Evolutionary conservation across 345 rosid species (phyloP).

Genomic region (Cardamine occulta): DNA sequence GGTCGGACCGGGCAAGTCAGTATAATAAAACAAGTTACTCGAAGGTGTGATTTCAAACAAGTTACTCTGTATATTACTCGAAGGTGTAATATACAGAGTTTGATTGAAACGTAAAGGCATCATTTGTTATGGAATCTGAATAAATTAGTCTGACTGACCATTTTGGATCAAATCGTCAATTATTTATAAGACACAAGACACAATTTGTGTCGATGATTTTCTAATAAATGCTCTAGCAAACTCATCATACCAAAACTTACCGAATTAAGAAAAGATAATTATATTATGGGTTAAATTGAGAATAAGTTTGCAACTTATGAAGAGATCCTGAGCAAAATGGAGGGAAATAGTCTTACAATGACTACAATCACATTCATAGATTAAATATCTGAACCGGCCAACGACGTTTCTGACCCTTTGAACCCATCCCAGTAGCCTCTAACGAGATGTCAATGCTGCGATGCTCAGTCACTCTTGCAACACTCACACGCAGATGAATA

Average conservation of each 20-base stretch:
- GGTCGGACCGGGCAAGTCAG: background rate
- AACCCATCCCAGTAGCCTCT: slow-evolving; percentile 61
- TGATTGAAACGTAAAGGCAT: background rate
- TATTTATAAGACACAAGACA: background rate
- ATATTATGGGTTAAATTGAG: background rate
- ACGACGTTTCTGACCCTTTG: slow-evolving; percentile 56
- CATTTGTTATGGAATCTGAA: background rate
- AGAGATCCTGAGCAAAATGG: background rate
- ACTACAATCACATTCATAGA: slow-evolving; percentile 46
- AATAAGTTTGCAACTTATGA: slow-evolving; percentile 4
- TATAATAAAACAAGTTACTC: too few species aligned
- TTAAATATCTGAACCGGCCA: slow-evolving; percentile 86
- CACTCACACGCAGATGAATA: slow-evolving; percentile 73
- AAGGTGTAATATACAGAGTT: background rate
- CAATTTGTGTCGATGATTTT: background rate
- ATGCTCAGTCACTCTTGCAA: slow-evolving; percentile 72
- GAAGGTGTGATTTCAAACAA: background rate
- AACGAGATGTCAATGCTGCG: slow-evolving; percentile 87
- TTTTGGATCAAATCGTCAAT: background rate
- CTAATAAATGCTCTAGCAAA: background rate
- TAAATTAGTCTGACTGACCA: background rate
- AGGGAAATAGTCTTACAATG: slow-evolving; percentile 15
- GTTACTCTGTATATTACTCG: too few species aligned
- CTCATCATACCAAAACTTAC: background rate
- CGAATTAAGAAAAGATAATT: background rate